Conservation (phyloP, 768 basidiomycete genomes). For the Tubosaeta sp. region DNA sequence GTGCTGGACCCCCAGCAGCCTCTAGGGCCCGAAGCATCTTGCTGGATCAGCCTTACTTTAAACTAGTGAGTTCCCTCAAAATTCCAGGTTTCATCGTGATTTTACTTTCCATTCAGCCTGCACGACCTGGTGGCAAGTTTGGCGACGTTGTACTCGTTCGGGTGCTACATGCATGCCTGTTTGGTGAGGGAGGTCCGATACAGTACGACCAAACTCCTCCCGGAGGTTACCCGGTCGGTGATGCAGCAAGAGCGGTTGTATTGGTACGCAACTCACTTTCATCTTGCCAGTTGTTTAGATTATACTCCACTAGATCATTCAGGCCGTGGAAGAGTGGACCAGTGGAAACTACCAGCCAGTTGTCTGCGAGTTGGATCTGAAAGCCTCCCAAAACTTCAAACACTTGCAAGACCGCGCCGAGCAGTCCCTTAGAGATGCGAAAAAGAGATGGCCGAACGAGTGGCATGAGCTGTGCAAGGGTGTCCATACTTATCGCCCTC, state of each 20-base stretch:
- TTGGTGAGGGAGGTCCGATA: not conserved
- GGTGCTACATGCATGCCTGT: not conserved
- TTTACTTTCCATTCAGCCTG: not conserved
- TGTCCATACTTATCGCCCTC: too few species aligned
- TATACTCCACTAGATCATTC: too few species aligned
- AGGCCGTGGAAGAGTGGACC: too few species aligned
- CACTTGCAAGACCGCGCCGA: too few species aligned
- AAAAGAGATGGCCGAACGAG: too few species aligned
- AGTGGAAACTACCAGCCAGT: too few species aligned
- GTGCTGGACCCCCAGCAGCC: not conserved
- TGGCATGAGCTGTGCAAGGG: too few species aligned
- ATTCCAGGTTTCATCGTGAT: too few species aligned
- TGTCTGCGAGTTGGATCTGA: too few species aligned
- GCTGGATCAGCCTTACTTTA: not conserved
- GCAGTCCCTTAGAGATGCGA: too few species aligned
- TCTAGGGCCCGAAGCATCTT: not conserved
- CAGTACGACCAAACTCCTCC: not conserved
- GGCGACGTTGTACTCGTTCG: not conserved
- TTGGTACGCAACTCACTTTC: not conserved
- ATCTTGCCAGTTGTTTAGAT: not conserved
- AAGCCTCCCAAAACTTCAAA: too few species aligned
- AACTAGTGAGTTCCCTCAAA: not conserved
- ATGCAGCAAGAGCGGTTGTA: not conserved
- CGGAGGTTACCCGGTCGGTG: not conserved
- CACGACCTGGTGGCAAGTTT: not conserved